These are phyloP conservation scores for Phaffomyces thermotolerans DNA, from an alignment of 805 yeast species.

Conservation along the genomic window DNA sequence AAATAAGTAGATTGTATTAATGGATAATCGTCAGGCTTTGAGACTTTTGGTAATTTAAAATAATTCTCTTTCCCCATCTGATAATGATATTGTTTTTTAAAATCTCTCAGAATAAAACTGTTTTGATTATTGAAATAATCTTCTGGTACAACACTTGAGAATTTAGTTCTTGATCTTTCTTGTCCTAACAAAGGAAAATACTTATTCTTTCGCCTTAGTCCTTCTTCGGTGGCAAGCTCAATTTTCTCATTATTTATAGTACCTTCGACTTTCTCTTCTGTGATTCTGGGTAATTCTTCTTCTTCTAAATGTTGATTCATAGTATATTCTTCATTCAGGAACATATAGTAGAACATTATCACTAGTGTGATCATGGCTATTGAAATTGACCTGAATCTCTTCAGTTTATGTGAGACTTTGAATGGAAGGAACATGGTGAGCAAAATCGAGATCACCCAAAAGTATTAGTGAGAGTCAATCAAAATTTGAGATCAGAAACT, in stretches of 20 bases:
- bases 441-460: too few species aligned
- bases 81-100: conserved; percentile 16
- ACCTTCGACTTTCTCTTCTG: neutral
- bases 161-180: conserved; percentile 8
- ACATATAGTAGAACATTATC: conserved; percentile 21
- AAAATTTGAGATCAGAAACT: too few species aligned
- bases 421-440: neutral
- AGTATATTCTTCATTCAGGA: conserved; percentile 20
- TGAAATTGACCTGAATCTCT: conserved; percentile 13
- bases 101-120: conserved; percentile 13
- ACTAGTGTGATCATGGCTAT: conserved; percentile 13
- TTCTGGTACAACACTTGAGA: conserved; percentile 8
- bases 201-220: conserved; percentile 28
- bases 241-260: conserved; percentile 2
- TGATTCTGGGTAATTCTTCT: conserved; percentile 19
- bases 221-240: conserved; percentile 5
- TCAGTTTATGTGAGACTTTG: conserved; percentile 10
- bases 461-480: too few species aligned
- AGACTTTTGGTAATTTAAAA: conserved; percentile 15
- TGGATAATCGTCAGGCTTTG: conserved; percentile 16
- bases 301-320: conserved; percentile 21
- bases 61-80: conserved; percentile 21
- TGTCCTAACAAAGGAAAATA: conserved; percentile 30
- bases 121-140: conserved; percentile 18
- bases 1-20: conserved; percentile 25